These are phyloP conservation scores for Chaetomium sp. DNA, from an alignment of 2,329 filamentous ascomycete genomes.

Conservation along the genomic window DNA sequence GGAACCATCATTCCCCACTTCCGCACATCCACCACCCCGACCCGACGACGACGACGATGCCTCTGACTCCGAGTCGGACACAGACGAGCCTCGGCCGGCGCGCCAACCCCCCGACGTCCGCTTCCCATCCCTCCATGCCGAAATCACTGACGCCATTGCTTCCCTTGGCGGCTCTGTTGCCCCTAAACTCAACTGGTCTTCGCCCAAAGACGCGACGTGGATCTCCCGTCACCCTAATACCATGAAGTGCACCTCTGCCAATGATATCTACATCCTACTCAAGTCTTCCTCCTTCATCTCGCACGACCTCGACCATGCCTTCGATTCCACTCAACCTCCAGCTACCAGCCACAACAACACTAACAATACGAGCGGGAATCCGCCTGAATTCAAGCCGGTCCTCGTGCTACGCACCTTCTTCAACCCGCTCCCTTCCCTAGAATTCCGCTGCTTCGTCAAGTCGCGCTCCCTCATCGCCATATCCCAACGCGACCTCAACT, in stretches of 20 bases:
- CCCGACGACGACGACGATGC: conserved; percentile 39
- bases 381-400: conserved; percentile 57
- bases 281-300: conserved; percentile 94
- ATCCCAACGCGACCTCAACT: conserved; percentile 82
- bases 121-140: conserved; percentile 66
- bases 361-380: conserved; percentile 22
- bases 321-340: conserved; percentile 61
- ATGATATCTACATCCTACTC: conserved; percentile 87
- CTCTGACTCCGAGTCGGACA: conserved; percentile 42
- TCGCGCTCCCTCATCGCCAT: conserved; percentile 73
- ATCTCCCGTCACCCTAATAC: conserved; percentile 80
- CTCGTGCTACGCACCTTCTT: conserved; percentile 86
- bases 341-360: conserved; percentile 27
- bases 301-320: conserved; percentile 89
- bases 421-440: conserved; percentile 79
- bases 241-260: conserved; percentile 80
- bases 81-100: conserved; percentile 39
- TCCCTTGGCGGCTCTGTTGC: conserved; percentile 80
- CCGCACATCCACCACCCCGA: conserved; percentile 23
- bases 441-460: conserved; percentile 94
- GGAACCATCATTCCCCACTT: conserved; percentile 34
- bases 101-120: conserved; percentile 46
- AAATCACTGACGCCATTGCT: conserved; percentile 68
- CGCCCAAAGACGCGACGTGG: conserved; percentile 92
- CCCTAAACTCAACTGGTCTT: conserved; percentile 96